phyloP scores from a whole-genome alignment of 495 filamentous ascomycete species.

The Annulohypoxylon maeteangense region DNA sequence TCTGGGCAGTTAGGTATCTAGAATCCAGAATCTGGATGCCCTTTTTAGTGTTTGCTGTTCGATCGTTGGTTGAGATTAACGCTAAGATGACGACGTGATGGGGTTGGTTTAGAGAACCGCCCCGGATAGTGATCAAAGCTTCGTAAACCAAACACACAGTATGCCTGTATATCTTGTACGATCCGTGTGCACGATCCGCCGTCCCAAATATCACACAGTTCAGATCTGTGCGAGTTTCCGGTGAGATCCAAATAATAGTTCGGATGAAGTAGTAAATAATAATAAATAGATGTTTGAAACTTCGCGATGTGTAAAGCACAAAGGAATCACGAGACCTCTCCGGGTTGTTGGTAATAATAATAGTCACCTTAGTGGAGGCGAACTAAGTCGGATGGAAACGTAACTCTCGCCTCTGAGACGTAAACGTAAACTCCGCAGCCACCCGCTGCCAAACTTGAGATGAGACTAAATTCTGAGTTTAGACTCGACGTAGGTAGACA shows the following conservation, averaged over 20 bases:
- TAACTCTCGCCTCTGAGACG: slow-evolving; percentile 26
- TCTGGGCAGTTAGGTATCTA: no score
- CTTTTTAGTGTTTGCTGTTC: slow-evolving; percentile 12
- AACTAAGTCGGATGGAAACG: slow-evolving; percentile 19
- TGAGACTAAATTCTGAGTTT: slow-evolving; percentile 7
- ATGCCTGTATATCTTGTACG: background rate
- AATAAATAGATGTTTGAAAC: slow-evolving; percentile 4
- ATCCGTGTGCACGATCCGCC: slow-evolving; percentile 5
- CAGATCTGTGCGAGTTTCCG: slow-evolving; percentile 16
- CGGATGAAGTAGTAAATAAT: slow-evolving; percentile 15
- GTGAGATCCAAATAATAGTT: slow-evolving; percentile 4
- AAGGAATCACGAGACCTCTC: slow-evolving; percentile 32
- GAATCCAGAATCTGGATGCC: no score
- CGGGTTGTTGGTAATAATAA: slow-evolving; percentile 30
- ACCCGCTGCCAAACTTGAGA: slow-evolving; percentile 24
- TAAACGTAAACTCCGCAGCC: slow-evolving; percentile 15
- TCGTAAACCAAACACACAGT: slow-evolving; percentile 21
- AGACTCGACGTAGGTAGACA: background rate
- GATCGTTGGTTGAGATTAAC: slow-evolving; percentile 16
- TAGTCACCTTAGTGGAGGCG: slow-evolving; percentile 10
- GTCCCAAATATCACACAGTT: slow-evolving; percentile 22
- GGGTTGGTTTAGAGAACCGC: background rate
- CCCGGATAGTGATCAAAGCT: slow-evolving; percentile 18
- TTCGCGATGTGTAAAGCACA: slow-evolving; percentile 16
- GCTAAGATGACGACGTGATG: slow-evolving; percentile 7